These are phyloP conservation scores for Penicillium diatomitis DNA, from an alignment of 495 filamentous ascomycete species.

Conservation along the genomic window DNA sequence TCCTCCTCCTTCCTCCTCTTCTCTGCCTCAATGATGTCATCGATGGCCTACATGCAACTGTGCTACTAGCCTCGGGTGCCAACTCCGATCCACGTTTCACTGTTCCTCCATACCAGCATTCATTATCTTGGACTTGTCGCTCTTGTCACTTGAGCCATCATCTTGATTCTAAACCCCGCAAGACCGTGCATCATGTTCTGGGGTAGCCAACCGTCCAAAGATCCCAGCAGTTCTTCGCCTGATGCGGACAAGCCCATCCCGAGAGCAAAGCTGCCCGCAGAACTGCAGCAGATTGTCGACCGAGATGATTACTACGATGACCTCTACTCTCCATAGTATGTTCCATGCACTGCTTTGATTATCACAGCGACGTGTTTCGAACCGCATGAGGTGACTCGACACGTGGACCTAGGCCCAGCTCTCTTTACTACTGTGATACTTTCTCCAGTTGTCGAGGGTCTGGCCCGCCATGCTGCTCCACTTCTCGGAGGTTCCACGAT, in stretches of 20 bases:
- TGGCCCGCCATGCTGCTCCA: conserved; percentile 4
- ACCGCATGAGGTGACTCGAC: no score
- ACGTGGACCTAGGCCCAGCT: no score
- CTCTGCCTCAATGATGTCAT: neutral
- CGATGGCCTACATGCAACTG: no score
- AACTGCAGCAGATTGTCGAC: conserved; percentile 66
- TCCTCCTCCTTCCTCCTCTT: conserved; percentile 2
- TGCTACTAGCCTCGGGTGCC: no score
- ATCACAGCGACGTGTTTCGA: no score
- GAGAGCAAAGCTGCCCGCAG: conserved; percentile 54
- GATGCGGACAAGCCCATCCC: conserved; percentile 40
- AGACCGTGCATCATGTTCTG: conserved; percentile 24
- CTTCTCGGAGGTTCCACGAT: neutral
- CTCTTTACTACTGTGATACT: no score
- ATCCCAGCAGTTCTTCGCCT: conserved; percentile 14
- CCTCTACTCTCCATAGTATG: conserved; percentile 72
- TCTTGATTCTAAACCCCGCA: neutral
- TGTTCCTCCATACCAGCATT: neutral
- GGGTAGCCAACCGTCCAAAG: conserved; percentile 22
- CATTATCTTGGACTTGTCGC: no score
- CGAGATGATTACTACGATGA: conserved; percentile 68
- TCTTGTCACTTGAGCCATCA: no score
- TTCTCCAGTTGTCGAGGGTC: neutral
- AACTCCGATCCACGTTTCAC: neutral
- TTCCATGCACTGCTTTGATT: conserved; percentile 9